phyloP scores from a whole-genome alignment of 768 basidiomycete species.

The Exsudoporus frostii region DNA sequence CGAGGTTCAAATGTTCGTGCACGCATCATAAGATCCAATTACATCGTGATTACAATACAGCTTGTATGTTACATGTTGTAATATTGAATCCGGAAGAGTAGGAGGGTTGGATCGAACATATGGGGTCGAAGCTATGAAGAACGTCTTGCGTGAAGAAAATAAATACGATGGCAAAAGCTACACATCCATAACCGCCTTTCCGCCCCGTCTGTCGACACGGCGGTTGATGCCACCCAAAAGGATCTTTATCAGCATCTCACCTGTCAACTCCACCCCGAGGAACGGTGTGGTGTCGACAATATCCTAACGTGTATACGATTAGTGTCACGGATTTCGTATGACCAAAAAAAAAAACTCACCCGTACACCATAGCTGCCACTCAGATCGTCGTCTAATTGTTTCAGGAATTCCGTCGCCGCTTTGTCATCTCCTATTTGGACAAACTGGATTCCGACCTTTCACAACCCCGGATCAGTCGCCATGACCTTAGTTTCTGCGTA shows the following conservation, averaged over 20 bases:
- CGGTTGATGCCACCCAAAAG: constrained; percentile 67
- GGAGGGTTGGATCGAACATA: background rate
- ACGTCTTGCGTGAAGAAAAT: background rate
- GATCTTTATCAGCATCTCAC: constrained; percentile 55
- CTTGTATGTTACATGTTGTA: background rate
- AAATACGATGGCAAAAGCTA: background rate
- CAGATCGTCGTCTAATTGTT: constrained; percentile 58
- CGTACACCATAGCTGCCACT: constrained; percentile 39
- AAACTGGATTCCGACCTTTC: constrained; percentile 65
- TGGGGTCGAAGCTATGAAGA: background rate
- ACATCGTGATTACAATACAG: too few species aligned
- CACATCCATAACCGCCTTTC: constrained; percentile 19
- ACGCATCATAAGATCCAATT: too few species aligned
- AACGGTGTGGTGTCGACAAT: constrained; percentile 71
- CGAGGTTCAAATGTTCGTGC: too few species aligned
- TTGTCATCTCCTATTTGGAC: constrained; percentile 60
- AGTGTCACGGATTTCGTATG: background rate
- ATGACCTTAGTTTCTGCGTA: too few species aligned
- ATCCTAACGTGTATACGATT: constrained; percentile 38
- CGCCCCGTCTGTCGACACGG: constrained; percentile 39
- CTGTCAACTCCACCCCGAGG: constrained; percentile 39
- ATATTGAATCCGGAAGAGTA: background rate
- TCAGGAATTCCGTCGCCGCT: constrained; percentile 42
- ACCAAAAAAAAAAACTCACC: constrained; percentile 27
- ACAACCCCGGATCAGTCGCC: constrained; percentile 3